phyloP scores from a whole-genome alignment of 23 red algal species.

The Gracilaria gracilis region DNA sequence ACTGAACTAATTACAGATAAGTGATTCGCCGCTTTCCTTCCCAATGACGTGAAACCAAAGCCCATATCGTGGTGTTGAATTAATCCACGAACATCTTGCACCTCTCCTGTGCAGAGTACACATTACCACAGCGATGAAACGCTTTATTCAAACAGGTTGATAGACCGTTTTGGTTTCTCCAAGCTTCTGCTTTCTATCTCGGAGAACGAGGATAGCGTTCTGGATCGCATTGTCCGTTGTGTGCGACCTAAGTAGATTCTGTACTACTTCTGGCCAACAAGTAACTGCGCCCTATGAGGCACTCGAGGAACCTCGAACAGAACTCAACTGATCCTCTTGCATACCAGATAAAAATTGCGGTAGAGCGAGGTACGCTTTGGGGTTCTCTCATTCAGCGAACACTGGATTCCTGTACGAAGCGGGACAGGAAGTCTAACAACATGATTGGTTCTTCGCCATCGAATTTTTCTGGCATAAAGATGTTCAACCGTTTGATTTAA shows the following conservation, averaged over 20 bases:
- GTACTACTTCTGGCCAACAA: conserved; percentile 50
- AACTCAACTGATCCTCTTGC: conserved; percentile 9
- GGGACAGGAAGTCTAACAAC: conserved; percentile 8
- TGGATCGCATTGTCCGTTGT: neutral
- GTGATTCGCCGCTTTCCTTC: neutral
- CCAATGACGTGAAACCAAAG: neutral
- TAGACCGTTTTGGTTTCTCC: conserved; percentile 40
- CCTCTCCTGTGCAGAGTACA: neutral
- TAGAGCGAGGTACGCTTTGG: conserved; percentile 11
- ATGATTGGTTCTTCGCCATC: neutral
- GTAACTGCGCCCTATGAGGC: conserved; percentile 38
- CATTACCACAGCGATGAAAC: conserved; percentile 42
- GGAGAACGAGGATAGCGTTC: neutral
- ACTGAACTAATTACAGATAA: conserved; percentile 12
- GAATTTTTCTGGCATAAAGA: neutral
- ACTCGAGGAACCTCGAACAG: neutral
- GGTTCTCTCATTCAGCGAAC: conserved; percentile 2
- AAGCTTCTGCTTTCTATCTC: neutral
- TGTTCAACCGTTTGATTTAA: neutral
- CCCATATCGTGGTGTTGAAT: neutral
- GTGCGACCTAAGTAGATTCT: conserved; percentile 41
- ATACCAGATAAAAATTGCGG: conserved; percentile 1
- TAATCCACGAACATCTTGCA: conserved; percentile 31
- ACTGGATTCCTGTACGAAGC: conserved; percentile 5
- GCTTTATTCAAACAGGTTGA: conserved; percentile 30